Base-by-base conservation (phyloP, 805 yeast genomes). In the Ogataea kodamae region DNA sequence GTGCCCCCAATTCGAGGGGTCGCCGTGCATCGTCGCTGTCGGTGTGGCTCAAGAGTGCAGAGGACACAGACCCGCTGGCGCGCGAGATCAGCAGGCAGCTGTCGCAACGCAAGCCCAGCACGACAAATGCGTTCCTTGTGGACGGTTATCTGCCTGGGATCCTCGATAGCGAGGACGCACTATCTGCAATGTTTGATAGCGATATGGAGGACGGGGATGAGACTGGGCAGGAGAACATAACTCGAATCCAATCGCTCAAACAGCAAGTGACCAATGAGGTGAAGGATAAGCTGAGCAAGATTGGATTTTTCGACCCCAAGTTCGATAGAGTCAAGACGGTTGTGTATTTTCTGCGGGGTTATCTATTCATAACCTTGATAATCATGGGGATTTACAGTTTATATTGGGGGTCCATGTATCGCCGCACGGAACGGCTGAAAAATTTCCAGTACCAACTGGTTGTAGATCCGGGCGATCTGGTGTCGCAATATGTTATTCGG, bases 381-480 rank as follows among this genome's bases (percentile, higher is more conserved):
- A 53, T 68, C 17, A 52, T 69, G 42, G 52, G 50, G 16, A 58
- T 61, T 35, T 45, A 64, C 43, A 48, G 75, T 49, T 42, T 60
- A 35, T 55, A 62, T 59, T 66, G 79, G 79, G 65, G 67, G 26
- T 46, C 64, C 30, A 50, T 53, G 52, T 53, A 51, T 56, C 32
- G 54, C n/a, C 50, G 67, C 35, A 21, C 34, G 22, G 8, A 39
- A 36, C 40, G 62, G 33, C 33, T 56, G 39, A 37, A 48, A 12
- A 57, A 62, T 32, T 45, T 66, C 26, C 46, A 55, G 3, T 45
- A 65, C 44, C 51, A 58, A 32, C 59, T 68, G 16, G 64, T 67
- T 3, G 14, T 45, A 3, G 54, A 49, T 28, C 40, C 45, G 10
- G 25, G 35, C 3, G 72, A 65, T 36, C 55, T 54, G 18, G 29